phyloP scores from a whole-genome alignment of 2,329 filamentous ascomycete genomes.

The Hypomyces rosellus region DNA sequence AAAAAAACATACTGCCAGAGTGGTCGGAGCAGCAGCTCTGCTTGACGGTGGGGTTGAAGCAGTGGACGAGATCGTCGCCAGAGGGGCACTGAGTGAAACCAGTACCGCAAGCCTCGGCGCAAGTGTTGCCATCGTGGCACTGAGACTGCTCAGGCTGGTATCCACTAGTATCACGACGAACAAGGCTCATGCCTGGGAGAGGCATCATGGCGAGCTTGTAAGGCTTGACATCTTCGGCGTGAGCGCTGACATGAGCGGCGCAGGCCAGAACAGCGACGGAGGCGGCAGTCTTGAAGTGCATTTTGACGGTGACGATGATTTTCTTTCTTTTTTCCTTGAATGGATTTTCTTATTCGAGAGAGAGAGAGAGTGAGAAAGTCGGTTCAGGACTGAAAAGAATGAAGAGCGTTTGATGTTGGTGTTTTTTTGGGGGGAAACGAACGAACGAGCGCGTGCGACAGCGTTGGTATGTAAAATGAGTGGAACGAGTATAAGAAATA shows the following conservation, averaged over 20 bases:
- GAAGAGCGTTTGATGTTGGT: background rate
- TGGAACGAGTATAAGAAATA: conserved; percentile 23
- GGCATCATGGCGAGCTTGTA: conserved; percentile 33
- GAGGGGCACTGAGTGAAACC: conserved; percentile 45
- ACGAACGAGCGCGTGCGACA: conserved; percentile 1
- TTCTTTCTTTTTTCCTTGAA: background rate
- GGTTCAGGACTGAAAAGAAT: background rate
- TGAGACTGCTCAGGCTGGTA: conserved; percentile 43
- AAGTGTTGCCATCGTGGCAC: conserved; percentile 46
- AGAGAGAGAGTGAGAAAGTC: too few relatives aligned
- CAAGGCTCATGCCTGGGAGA: conserved; percentile 34
- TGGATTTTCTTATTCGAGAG: background rate
- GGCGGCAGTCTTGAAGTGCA: conserved; percentile 30
- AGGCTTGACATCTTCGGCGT: conserved; percentile 22
- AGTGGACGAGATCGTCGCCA: conserved; percentile 46
- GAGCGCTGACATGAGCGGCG: conserved; percentile 25
- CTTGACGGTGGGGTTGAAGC: conserved; percentile 46
- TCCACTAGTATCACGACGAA: conserved; percentile 38
- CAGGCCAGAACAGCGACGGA: conserved; percentile 30
- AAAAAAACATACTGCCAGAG: conserved; percentile 46
- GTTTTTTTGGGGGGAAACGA: background rate
- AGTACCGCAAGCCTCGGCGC: conserved; percentile 49
- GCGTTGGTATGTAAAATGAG: conserved; percentile 6
- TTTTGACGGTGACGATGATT: conserved; percentile 18
- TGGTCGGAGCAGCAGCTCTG: conserved; percentile 53